Conservation (phyloP, 2,329 filamentous ascomycete genomes). For the Monosporascus sp. region DNA sequence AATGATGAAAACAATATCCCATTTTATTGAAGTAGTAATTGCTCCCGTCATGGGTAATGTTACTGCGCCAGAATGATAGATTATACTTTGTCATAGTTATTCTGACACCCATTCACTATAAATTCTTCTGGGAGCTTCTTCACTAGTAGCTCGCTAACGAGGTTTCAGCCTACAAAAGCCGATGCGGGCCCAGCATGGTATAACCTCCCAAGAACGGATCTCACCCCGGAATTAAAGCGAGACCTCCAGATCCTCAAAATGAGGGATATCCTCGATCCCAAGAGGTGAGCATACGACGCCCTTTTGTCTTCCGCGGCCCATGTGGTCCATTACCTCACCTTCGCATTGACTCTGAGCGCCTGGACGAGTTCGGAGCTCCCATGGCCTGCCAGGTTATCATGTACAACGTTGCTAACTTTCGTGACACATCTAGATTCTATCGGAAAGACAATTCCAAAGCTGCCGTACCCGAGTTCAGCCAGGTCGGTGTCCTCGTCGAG, state of each 20-base stretch:
- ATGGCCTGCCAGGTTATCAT: no score
- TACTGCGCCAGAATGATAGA: constrained; percentile 60
- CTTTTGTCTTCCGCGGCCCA: neutral
- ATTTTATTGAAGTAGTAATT: constrained; percentile 69
- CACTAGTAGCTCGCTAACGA: constrained; percentile 9
- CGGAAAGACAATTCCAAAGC: constrained; percentile 76
- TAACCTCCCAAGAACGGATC: constrained; percentile 75
- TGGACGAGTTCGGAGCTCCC: no score
- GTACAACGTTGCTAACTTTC: neutral
- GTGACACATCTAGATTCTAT: constrained; percentile 52
- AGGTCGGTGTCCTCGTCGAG: constrained; percentile 80
- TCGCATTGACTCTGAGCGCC: no score
- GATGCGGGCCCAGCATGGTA: constrained; percentile 83
- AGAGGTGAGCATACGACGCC: constrained; percentile 35
- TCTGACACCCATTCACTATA: constrained; percentile 46
- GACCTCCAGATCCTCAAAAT: constrained; percentile 88
- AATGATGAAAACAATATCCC: constrained; percentile 74
- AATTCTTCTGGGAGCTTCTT: constrained; percentile 12
- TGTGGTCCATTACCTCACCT: no score
- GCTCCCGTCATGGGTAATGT: constrained; percentile 76
- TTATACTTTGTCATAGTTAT: constrained; percentile 62
- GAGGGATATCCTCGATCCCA: constrained; percentile 82
- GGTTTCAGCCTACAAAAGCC: constrained; percentile 29
- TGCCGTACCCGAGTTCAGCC: constrained; percentile 68
- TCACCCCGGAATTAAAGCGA: constrained; percentile 81